phyloP scores from a whole-genome alignment of 1,139 yeast genomes.

The Pichia sp. region DNA sequence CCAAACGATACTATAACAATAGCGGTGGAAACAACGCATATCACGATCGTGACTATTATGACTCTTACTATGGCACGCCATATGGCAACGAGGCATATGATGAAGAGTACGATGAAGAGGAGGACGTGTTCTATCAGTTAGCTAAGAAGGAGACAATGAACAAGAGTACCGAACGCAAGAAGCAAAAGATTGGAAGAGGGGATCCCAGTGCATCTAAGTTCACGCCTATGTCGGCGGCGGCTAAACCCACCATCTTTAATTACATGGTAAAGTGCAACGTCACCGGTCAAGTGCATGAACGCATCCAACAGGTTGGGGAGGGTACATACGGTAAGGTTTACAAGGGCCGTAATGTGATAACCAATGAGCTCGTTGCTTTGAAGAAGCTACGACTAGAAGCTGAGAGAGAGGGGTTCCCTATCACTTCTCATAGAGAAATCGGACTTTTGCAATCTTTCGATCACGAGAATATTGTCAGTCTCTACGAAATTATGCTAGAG shows the following conservation, averaged over 20 bases:
- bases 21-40: not conserved
- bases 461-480: conserved; percentile 74
- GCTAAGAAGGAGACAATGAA: not conserved
- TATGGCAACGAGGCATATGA: too few relatives aligned
- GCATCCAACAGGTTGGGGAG: conserved; percentile 33
- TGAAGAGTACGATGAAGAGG: conserved; percentile 9
- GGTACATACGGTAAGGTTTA: conserved; percentile 41
- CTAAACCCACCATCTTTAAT: conserved; percentile 2
- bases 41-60: not conserved
- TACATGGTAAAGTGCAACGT: conserved; percentile 21
- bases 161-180: not conserved
- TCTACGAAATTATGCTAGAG: conserved; percentile 88
- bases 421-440: conserved; percentile 90
- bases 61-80: not conserved
- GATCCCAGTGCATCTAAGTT: too few relatives aligned
- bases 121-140: conserved; percentile 8
- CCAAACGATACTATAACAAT: too few relatives aligned
- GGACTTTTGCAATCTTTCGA: conserved; percentile 80
- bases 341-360: conserved; percentile 61
- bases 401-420: conserved; percentile 93
- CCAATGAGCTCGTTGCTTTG: conserved; percentile 71
- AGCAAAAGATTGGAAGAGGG: too few relatives aligned
- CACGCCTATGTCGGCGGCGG: too few relatives aligned
- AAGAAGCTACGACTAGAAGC: conserved; percentile 76
- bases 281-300: conserved; percentile 23